phyloP scores from a whole-genome alignment of 1,139 yeast species.

The Protomyces inundatus region DNA sequence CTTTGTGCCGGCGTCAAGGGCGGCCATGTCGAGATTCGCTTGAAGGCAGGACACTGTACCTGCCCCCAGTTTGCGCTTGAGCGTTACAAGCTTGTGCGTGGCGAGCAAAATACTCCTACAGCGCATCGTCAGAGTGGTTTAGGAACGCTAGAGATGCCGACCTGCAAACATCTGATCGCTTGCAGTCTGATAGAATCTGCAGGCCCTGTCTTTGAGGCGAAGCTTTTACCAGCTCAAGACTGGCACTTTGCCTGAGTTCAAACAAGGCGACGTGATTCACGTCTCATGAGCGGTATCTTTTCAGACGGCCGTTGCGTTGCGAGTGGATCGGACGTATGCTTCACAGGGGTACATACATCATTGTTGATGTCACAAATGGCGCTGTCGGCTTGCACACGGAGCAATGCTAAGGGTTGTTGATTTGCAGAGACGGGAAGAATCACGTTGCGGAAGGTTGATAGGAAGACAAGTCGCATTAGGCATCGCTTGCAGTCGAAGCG shows the following conservation, averaged over 20 bases:
- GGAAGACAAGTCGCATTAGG: no score
- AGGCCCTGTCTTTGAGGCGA: not conserved
- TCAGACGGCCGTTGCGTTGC: no score
- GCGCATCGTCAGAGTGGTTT: not conserved
- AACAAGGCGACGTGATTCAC: no score
- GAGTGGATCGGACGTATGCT: no score
- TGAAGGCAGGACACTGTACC: slow-evolving; percentile 23
- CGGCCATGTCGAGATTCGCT: slow-evolving; percentile 11
- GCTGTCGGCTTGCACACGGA: no score
- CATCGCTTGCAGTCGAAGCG: no score
- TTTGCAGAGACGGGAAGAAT: no score
- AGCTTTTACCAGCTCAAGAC: not conserved
- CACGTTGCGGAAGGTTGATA: no score
- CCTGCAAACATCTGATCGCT: slow-evolving; percentile 26
- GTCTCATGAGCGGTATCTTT: no score
- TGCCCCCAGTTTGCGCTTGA: slow-evolving; percentile 20
- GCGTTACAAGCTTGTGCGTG: not conserved
- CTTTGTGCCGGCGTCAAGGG: slow-evolving; percentile 3
- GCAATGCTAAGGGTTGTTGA: no score
- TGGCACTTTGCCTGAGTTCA: not conserved
- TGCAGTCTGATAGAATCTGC: slow-evolving; percentile 9
- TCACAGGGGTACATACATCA: no score
- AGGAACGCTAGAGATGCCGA: slow-evolving; percentile 19
- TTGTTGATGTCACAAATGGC: no score
- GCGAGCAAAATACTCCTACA: not conserved